phyloP scores from a whole-genome alignment of 768 basidiomycete species.

The Kwoniella bestiolae region DNA sequence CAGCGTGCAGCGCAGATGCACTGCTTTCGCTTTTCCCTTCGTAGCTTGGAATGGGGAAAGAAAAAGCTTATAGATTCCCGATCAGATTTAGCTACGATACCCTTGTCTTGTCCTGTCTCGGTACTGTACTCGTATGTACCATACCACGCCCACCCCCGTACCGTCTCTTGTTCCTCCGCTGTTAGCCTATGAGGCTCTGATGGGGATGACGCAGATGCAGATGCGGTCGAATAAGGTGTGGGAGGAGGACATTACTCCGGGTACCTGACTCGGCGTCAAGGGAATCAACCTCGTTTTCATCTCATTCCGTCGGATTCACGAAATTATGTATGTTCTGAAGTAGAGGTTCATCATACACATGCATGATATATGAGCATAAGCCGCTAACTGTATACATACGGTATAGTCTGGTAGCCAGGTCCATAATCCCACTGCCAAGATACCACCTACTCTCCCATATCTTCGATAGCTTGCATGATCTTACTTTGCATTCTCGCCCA shows the following conservation, averaged over 20 bases:
- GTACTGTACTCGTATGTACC: not conserved
- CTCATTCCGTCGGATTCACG: too few species aligned
- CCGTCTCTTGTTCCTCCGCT: constrained; percentile 10
- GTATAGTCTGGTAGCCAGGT: too few species aligned
- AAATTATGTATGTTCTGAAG: too few species aligned
- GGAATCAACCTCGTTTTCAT: too few species aligned
- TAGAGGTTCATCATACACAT: too few species aligned
- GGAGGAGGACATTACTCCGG: not conserved
- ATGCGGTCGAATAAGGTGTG: not conserved
- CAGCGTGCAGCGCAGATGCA: too few species aligned
- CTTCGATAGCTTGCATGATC: constrained; percentile 29
- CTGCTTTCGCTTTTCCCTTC: not conserved
- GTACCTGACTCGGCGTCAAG: not conserved
- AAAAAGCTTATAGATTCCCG: not conserved
- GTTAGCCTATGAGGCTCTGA: too few species aligned
- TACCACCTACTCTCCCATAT: constrained; percentile 25
- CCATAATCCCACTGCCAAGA: not conserved
- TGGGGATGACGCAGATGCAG: not conserved
- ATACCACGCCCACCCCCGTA: constrained; percentile 2
- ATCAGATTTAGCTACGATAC: not conserved
- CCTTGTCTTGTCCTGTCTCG: not conserved
- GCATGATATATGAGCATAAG: too few species aligned
- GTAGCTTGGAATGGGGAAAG: not conserved
- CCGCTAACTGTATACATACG: too few species aligned
- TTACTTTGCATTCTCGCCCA: constrained; percentile 37